These are phyloP conservation scores for Sugiyamaella lignohabitans DNA, from an alignment of 805 yeast genomes.

Conservation along the genomic window DNA sequence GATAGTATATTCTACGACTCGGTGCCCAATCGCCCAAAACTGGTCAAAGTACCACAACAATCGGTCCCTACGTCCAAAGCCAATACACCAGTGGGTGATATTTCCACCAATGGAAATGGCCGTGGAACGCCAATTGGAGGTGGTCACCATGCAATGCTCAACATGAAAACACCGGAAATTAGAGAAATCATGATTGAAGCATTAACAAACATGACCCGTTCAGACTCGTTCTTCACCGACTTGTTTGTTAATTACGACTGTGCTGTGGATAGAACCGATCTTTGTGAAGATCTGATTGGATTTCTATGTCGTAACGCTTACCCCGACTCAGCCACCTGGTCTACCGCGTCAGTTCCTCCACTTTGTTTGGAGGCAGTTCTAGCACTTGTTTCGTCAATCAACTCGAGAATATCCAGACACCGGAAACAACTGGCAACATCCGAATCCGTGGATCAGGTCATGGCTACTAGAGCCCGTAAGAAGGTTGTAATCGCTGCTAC, in stretches of 20 bases:
- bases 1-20: conserved; percentile 36
- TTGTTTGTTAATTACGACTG: conserved; percentile 84
- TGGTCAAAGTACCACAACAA: conserved; percentile 51
- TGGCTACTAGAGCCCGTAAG: conserved; percentile 37
- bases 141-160: not conserved
- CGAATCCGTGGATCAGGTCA: conserved; percentile 17
- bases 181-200: conserved; percentile 84
- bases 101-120: conserved; percentile 9
- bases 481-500: conserved; percentile 73
- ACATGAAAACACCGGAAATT: conserved; percentile 29
- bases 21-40: conserved; percentile 37
- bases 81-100: conserved; percentile 16
- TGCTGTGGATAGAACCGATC: conserved; percentile 76
- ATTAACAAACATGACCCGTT: conserved; percentile 52
- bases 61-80: conserved; percentile 30
- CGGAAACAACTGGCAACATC: not conserved
- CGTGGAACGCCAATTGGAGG: conserved; percentile 11
- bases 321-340: conserved; percentile 74
- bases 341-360: conserved; percentile 88
- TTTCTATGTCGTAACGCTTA: conserved; percentile 70
- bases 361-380: conserved; percentile 84
- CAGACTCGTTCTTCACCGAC: conserved; percentile 57
- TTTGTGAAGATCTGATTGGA: conserved; percentile 60
- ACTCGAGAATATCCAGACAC: not conserved
- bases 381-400: conserved; percentile 56